Evolutionary conservation across 1,284 basidiomycete species (phyloP).

Genomic region (Marasmius fiardii): DNA sequence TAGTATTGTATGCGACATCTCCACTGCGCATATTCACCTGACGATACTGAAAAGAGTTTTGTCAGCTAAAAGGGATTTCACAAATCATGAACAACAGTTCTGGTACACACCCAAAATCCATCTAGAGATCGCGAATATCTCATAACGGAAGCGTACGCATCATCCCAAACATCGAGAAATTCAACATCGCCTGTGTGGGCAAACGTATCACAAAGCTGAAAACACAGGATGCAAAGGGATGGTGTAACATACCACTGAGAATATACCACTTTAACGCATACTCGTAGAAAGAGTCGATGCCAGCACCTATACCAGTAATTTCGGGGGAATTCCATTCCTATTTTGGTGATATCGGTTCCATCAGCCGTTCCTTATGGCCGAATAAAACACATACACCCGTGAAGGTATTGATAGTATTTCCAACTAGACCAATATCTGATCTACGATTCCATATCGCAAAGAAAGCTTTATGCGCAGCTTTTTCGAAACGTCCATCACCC

Average conservation of each 20-base stretch:
- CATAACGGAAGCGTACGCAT: conserved; percentile 87
- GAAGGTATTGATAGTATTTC: conserved; percentile 83
- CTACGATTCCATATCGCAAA: conserved; percentile 91
- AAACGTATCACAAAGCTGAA: background rate
- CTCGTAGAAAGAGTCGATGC: conserved; percentile 92
- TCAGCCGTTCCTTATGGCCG: background rate
- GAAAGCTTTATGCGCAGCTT: conserved; percentile 80
- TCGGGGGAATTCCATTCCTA: conserved; percentile 74
- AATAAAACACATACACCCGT: conserved; percentile 61
- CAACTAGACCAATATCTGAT: conserved; percentile 78
- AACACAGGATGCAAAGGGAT: background rate
- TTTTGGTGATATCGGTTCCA: conserved; percentile 5
- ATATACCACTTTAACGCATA: conserved; percentile 91
- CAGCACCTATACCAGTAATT: conserved; percentile 82
- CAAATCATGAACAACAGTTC: background rate
- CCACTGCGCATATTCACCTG: conserved; percentile 78
- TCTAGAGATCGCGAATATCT: conserved; percentile 77
- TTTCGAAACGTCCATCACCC: conserved; percentile 84
- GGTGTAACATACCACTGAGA: conserved; percentile 65
- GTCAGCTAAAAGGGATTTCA: conserved; percentile 2
- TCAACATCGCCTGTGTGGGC: conserved; percentile 86
- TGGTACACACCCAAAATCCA: conserved; percentile 75
- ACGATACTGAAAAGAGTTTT: conserved; percentile 60
- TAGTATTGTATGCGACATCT: conserved; percentile 60
- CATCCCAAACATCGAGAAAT: conserved; percentile 91